Base-by-base conservation (phyloP, 768 basidiomycete species). In the Xerocomellus chrysenteron region DNA sequence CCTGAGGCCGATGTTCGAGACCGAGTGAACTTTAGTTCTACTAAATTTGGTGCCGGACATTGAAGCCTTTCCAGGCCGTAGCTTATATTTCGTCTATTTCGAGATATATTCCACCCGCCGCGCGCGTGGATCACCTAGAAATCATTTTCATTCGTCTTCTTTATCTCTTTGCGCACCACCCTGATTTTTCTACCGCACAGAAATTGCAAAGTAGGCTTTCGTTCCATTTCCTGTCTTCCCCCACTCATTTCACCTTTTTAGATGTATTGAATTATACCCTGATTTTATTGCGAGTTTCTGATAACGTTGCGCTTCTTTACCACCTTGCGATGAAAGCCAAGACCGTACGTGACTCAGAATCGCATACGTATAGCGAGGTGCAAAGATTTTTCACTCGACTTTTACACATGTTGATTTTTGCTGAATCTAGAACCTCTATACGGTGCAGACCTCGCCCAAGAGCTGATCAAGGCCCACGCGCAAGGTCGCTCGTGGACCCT, bases 81-180 rank as follows among this genome's bases (percentile, higher is more conserved):
- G 76, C 80, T 12, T 89, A 87, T 68, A 73, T 89, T 45, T 59
- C 64, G n/a, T 74, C 72, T 55, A 73, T 79, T n/a, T 73, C 81
- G 49, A 76, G 71, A 52, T 79, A 75, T 54, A 67, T 84, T 65
- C 65, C 76, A 17, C 58, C 66, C 85, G 88, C 75, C 14, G 64
- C 82, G 28, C 79, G 81, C 43, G 74, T 92, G 14, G 80, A 85
- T n/a, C 73, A 83, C 48, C 80, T 95, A 53, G 96, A 98, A 69
- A 74, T 88, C 53, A 83, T 88, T 2, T 90, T 98, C 63, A 82
- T 95, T 41, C 87, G 96, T 13, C 74, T 98, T 5, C 78, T 98
- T 11, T 90, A 94, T 66, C 72, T 94, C 1, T 78, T 98, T 5
- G 92, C 94, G 0, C 95, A 97, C 67, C 97, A 99, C 68, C 96